These are phyloP conservation scores for Lasiodiplodia citricola DNA, from an alignment of 2,329 filamentous ascomycete species.

Conservation along the genomic window DNA sequence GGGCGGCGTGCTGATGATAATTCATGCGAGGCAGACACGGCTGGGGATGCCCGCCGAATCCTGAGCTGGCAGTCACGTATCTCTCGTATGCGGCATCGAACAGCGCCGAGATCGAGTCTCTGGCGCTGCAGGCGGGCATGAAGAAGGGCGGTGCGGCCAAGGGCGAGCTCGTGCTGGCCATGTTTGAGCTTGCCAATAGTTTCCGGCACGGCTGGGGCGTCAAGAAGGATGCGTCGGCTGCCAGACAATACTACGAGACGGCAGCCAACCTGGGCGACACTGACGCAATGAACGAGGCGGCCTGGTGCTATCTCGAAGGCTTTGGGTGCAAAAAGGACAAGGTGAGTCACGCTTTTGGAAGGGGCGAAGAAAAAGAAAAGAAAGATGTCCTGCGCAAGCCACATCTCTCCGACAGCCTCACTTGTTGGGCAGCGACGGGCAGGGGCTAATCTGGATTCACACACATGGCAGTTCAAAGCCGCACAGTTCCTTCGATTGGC, in stretches of 20 bases:
- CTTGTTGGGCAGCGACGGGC: conserved; percentile 46
- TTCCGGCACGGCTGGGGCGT: conserved; percentile 97
- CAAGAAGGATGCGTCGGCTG: conserved; percentile 81
- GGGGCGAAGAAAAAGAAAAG: conserved; percentile 2
- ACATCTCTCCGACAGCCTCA: conserved; percentile 39
- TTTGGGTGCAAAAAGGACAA: conserved; percentile 98
- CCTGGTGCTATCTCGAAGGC: conserved; percentile 95
- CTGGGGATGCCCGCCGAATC: conserved; percentile 83
- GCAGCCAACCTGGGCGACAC: conserved; percentile 95
- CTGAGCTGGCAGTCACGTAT: conserved; percentile 76
- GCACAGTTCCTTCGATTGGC: conserved; percentile 92
- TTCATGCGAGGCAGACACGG: conserved; percentile 68
- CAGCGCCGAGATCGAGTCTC: conserved; percentile 82
- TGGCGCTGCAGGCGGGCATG: conserved; percentile 83
- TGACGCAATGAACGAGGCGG: conserved; percentile 96
- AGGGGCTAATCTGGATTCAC: conserved; percentile 29
- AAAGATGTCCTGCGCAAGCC: conserved; percentile 20
- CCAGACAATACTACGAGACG: conserved; percentile 92
- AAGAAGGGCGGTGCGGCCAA: conserved; percentile 95
- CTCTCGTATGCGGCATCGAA: conserved; percentile 89
- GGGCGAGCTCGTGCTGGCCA: conserved; percentile 93
- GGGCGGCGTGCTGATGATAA: conserved; percentile 14
- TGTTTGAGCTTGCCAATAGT: conserved; percentile 91
- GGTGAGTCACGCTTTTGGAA: conserved; percentile 64
- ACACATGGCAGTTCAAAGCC: conserved; percentile 69